Evolutionary conservation across 345 rosid genomes (phyloP), one percentile per base, ranked within the genome.

Genomic region (Gossypium australe): DNA sequence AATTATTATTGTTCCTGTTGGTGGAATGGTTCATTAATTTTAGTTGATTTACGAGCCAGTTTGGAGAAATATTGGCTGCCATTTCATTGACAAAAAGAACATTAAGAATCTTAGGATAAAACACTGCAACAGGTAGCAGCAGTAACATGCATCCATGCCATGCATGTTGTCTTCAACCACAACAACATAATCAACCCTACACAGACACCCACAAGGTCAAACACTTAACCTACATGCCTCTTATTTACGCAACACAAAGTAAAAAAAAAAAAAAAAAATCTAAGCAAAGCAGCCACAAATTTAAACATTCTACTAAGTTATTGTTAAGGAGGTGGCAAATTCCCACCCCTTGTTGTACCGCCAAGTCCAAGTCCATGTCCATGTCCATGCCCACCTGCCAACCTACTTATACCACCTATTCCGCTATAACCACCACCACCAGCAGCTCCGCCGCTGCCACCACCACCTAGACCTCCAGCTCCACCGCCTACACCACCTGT

Each of bases 351-450:
- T 43, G 68, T 61, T 27, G 66, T 14, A 29, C 44, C 84, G 29
- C 78, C 79, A 7, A 76, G 34, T 57, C 81, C 85, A 25, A 76
- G 49, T 56, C 81, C 85, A 25, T 81, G 79, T 66, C 76, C 72
- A 5, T 53, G 8, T 67, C 78, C 75, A 5, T 53, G 8, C 1
- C 51, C 79, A 0, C 11, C 58, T 53, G 11, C 10, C 8, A 14
- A 25, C 20, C 20, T 20, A 56, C 24, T 56, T 18, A 56, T 8
- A 34, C 62, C 47, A 2, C 80, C 85, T 22, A 69, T 83, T 11
- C 66, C 58, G 29, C 74, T 24, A 59, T 34, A 59, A 24, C 63
- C 60, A 7, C 13, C 56, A 29, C 13, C 49, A 45, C 48, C 48
- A 11, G 2, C 48, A 29, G 34, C 34, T 11, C 70, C 29, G 17